A percentile compares a stretch with the other conserved stretches of the same genome.
phyloP scores from a whole-genome alignment of 805 yeast genomes.

The Ogataea philodendri region DNA sequence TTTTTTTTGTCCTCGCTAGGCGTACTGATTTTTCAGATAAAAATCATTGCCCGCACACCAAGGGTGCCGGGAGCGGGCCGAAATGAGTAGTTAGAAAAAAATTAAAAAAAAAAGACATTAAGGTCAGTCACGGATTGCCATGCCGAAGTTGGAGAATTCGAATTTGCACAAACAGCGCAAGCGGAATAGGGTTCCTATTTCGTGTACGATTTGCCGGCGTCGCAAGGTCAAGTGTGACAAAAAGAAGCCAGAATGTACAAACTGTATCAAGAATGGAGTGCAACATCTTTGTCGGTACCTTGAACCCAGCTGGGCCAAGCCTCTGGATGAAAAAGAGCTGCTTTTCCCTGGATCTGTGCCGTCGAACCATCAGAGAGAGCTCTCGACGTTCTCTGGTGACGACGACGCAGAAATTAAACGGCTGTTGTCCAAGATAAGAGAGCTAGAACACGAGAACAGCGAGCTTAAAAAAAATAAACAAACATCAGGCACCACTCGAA shows the following conservation, averaged over 20 bases:
- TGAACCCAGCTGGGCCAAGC: constrained; percentile 61
- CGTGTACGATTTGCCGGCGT: constrained; percentile 39
- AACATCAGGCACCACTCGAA: constrained; percentile 5
- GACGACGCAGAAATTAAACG: constrained; percentile 25
- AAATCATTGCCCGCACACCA: too few relatives aligned
- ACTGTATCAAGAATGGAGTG: constrained; percentile 57
- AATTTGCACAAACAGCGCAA: constrained; percentile 30
- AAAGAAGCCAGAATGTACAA: constrained; percentile 54
- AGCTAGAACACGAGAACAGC: constrained; percentile 29
- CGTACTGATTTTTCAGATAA: constrained; percentile 22
- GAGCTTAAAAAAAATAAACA: constrained; percentile 21
- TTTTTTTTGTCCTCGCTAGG: constrained; percentile 2
- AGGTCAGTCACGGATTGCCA: not conserved
- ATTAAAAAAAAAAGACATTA: constrained; percentile 1
- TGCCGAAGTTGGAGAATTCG: constrained; percentile 16
- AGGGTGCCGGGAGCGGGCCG: constrained; percentile 7
- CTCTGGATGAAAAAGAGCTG: constrained; percentile 34
- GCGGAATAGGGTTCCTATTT: constrained; percentile 40
- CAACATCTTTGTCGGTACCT: constrained; percentile 56
- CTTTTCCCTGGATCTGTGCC: constrained; percentile 24
- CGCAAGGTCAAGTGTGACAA: constrained; percentile 42
- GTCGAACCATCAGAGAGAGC: constrained; percentile 7
- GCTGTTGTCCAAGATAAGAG: constrained; percentile 27
- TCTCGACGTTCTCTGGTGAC: constrained; percentile 8
- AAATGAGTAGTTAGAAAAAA: not conserved